phyloP scores from a whole-genome alignment of 2,329 filamentous ascomycete genomes.

The Periconia sp. region DNA sequence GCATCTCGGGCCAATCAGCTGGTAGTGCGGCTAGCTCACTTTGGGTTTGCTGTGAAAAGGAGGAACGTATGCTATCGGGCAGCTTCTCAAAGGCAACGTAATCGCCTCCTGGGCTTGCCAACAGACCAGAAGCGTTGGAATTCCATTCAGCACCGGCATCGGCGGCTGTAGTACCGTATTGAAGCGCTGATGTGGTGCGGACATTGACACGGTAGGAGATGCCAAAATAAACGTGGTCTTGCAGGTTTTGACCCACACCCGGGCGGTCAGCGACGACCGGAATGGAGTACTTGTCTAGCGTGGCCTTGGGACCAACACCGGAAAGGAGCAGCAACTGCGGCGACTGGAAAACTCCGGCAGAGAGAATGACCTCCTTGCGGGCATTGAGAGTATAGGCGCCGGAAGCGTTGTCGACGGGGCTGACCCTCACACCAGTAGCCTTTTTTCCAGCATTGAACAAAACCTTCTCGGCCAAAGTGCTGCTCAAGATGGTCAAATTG shows the following conservation, averaged over 20 bases:
- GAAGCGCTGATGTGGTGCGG: neutral
- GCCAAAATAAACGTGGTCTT: slow-evolving; percentile 48
- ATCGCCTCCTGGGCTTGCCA: slow-evolving; percentile 23
- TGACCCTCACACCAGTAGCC: slow-evolving; percentile 27
- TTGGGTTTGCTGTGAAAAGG: neutral
- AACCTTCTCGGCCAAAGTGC: neutral
- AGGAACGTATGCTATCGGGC: slow-evolving; percentile 13
- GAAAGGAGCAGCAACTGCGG: slow-evolving; percentile 23
- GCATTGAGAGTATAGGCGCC: neutral
- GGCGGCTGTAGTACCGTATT: neutral
- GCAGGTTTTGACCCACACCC: slow-evolving; percentile 60
- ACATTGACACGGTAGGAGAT: neutral
- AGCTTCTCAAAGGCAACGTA: slow-evolving; percentile 29
- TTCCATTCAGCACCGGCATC: neutral
- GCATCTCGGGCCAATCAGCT: slow-evolving; percentile 26
- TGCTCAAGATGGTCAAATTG: neutral
- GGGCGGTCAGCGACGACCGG: slow-evolving; percentile 54
- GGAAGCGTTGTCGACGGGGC: neutral
- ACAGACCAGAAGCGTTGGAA: neutral
- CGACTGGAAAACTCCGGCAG: slow-evolving; percentile 22
- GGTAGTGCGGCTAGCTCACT: slow-evolving; percentile 14
- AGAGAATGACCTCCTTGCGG: slow-evolving; percentile 22
- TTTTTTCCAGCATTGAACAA: slow-evolving; percentile 26
- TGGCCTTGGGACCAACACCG: slow-evolving; percentile 29
- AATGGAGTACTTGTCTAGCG: slow-evolving; percentile 56